phyloP scores from a whole-genome alignment of 2,329 filamentous ascomycete species.

The Clonostachys byssicola region DNA sequence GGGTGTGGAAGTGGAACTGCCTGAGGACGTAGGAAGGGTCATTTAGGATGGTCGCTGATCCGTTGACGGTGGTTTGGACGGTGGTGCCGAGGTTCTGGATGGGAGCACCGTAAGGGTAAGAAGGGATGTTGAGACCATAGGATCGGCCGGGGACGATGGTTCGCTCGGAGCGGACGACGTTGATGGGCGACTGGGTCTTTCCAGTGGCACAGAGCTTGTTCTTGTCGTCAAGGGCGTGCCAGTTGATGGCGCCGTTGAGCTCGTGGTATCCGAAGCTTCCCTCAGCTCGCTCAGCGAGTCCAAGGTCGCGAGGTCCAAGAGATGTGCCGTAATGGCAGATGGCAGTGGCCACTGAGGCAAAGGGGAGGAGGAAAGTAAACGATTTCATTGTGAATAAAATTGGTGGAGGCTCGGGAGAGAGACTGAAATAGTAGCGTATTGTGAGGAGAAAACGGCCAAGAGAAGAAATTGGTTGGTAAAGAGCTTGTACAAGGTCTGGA shows the following conservation, averaged over 20 bases:
- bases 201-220: slow-evolving; percentile 41
- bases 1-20: slow-evolving; percentile 56
- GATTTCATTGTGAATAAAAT: slow-evolving; percentile 11
- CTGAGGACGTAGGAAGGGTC: slow-evolving; percentile 30
- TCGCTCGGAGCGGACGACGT: slow-evolving; percentile 23
- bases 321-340: slow-evolving; percentile 27
- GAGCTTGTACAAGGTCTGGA: too few relatives aligned
- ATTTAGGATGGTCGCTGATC: slow-evolving; percentile 31
- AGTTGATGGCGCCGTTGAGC: slow-evolving; percentile 39
- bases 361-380: slow-evolving; percentile 6
- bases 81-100: slow-evolving; percentile 43
- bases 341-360: slow-evolving; percentile 12
- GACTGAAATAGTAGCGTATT: too few relatives aligned
- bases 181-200: slow-evolving; percentile 47
- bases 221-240: slow-evolving; percentile 33
- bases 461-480: neutral
- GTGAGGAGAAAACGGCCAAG: neutral
- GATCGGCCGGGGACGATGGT: slow-evolving; percentile 14
- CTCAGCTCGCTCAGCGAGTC: slow-evolving; percentile 20
- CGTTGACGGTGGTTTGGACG: slow-evolving; percentile 39
- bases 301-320: slow-evolving; percentile 18
- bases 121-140: slow-evolving; percentile 24
- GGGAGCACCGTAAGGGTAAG: slow-evolving; percentile 20
- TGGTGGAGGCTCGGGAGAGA: neutral
- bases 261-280: slow-evolving; percentile 34